Conservation (phyloP, 257 asterid species). For the Nicotiana tabacum region DNA sequence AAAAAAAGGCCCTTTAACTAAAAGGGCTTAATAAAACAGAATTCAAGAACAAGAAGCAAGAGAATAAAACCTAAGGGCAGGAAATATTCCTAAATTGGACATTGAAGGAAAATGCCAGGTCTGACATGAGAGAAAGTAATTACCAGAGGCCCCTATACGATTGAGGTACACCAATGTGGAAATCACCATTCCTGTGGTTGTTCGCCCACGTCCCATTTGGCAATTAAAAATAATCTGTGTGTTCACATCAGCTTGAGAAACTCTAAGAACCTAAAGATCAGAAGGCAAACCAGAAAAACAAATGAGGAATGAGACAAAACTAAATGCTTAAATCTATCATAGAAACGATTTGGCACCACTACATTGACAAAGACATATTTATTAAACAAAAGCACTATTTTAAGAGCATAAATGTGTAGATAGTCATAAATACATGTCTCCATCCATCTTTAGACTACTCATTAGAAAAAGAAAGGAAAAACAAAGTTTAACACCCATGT, state of each 20-base stretch:
- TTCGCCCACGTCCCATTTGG: slow-evolving; percentile 99
- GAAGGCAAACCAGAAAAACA: slow-evolving; percentile 10
- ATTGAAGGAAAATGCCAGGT: neutral
- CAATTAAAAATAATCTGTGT: slow-evolving; percentile 86
- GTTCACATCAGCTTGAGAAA: slow-evolving; percentile 73
- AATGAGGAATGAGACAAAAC: neutral
- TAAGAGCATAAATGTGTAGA: neutral
- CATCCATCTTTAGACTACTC: neutral
- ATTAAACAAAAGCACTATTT: neutral
- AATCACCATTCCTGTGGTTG: slow-evolving; percentile 99
- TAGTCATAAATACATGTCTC: neutral
- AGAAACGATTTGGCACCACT: neutral
- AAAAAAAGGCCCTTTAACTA: neutral
- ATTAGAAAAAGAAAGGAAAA: neutral
- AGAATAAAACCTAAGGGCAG: neutral
- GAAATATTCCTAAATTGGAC: neutral
- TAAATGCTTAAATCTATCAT: neutral
- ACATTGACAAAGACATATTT: neutral
- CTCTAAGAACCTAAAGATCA: slow-evolving; percentile 58
- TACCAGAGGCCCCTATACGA: slow-evolving; percentile 97
- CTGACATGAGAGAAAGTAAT: slow-evolving; percentile 16
- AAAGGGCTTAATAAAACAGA: slow-evolving; percentile 7
- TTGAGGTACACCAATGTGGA: slow-evolving; percentile 80
- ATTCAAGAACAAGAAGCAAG: neutral
- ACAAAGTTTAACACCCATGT: neutral